Conservation (phyloP, 371 early-diverging fungal genomes). For the Parasitella parasitica region DNA sequence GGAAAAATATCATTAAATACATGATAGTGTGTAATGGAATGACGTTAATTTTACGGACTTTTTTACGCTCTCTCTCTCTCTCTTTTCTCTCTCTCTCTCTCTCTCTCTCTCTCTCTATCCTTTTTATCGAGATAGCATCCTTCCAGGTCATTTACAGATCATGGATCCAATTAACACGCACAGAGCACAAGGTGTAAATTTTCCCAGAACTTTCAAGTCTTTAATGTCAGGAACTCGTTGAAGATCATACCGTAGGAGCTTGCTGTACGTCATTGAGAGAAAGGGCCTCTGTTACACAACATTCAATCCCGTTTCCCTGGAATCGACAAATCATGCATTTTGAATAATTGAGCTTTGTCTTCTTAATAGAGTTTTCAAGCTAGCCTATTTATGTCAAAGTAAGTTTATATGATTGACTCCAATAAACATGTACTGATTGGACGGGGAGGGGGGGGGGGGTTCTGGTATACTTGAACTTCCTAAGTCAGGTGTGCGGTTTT, state of each 20-base stretch:
- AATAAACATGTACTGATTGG: too few species aligned
- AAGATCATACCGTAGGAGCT: neutral
- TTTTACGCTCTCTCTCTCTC: too few species aligned
- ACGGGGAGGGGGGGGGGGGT: too few species aligned
- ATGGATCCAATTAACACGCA: neutral
- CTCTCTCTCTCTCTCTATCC: neutral
- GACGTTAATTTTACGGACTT: neutral
- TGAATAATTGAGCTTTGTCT: too few species aligned
- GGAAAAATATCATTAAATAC: neutral
- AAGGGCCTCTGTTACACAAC: neutral
- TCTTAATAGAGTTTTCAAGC: too few species aligned
- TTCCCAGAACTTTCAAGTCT: neutral
- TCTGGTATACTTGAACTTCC: too few species aligned
- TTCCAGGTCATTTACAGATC: neutral
- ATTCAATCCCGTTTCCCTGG: neutral
- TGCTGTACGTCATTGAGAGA: neutral
- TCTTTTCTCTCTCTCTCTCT: too few species aligned
- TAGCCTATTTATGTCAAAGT: too few species aligned
- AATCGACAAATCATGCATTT: too few species aligned
- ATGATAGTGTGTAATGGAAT: neutral
- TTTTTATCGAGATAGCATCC: neutral
- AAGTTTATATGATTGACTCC: too few species aligned
- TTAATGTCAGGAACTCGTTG: neutral
- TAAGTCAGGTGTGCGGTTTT: too few species aligned
- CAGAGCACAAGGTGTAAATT: neutral